These are phyloP conservation scores for Priceomyces castillae DNA, from an alignment of 805 yeast species.

Conservation along the genomic window DNA sequence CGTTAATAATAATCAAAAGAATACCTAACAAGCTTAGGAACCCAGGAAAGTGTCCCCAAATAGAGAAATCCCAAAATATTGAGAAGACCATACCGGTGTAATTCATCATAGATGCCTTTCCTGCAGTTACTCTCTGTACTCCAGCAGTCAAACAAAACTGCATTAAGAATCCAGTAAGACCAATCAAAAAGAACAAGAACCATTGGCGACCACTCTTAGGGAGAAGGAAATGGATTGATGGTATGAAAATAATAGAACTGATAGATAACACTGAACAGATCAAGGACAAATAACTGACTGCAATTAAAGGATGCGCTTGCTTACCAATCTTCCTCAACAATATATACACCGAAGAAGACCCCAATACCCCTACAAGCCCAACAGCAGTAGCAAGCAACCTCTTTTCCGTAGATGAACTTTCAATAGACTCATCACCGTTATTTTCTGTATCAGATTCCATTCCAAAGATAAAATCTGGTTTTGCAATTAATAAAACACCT, in stretches of 20 bases:
- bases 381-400: slow-evolving; percentile 62
- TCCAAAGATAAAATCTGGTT: slow-evolving; percentile 73
- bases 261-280: slow-evolving; percentile 55
- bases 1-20: slow-evolving; percentile 61
- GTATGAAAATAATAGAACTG: slow-evolving; percentile 50
- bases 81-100: slow-evolving; percentile 82
- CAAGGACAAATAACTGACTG: slow-evolving; percentile 75
- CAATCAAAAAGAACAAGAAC: slow-evolving; percentile 58
- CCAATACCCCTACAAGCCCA: slow-evolving; percentile 65
- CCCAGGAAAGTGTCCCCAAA: slow-evolving; percentile 76
- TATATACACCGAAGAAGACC: slow-evolving; percentile 68
- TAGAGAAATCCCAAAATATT: slow-evolving; percentile 63
- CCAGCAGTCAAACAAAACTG: slow-evolving; percentile 81
- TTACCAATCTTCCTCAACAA: slow-evolving; percentile 72
- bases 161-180: slow-evolving; percentile 77
- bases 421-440: slow-evolving; percentile 39
- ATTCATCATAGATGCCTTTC: slow-evolving; percentile 69
- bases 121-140: slow-evolving; percentile 74
- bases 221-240: slow-evolving; percentile 55
- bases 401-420: slow-evolving; percentile 50
- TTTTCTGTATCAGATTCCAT: slow-evolving; percentile 26
- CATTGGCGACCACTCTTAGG: slow-evolving; percentile 68
- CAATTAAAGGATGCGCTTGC: slow-evolving; percentile 73
- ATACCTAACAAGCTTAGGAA: slow-evolving; percentile 69
- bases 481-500: slow-evolving; percentile 80